phyloP scores from a whole-genome alignment of 2,329 filamentous ascomycete species.

The Fusarium lyarnte region DNA sequence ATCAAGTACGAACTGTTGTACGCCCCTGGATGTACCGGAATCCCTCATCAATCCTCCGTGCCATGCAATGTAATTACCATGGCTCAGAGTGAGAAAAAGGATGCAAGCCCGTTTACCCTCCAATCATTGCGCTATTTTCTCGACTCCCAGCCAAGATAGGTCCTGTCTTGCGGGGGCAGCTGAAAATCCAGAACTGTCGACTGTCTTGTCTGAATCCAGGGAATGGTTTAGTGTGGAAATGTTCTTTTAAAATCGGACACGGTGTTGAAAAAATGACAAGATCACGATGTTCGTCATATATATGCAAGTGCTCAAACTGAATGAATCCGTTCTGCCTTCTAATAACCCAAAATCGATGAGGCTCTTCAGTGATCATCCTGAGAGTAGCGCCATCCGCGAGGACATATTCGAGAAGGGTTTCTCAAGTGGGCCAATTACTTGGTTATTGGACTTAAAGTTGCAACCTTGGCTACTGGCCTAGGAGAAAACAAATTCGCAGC shows the following conservation, averaged over 20 bases:
- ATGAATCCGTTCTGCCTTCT: background rate
- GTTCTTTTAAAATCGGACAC: background rate
- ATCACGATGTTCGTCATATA: background rate
- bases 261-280: background rate
- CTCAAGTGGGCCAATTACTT: conserved; percentile 19
- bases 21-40: background rate
- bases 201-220: conserved; percentile 16
- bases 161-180: conserved; percentile 16
- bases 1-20: background rate
- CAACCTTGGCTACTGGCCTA: conserved; percentile 5
- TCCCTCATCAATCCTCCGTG: conserved; percentile 8
- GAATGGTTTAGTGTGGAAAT: conserved; percentile 20
- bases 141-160: background rate
- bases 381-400: background rate
- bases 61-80: conserved; percentile 3
- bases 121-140: conserved; percentile 33
- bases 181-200: conserved; percentile 2
- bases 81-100: conserved; percentile 5
- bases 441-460: background rate
- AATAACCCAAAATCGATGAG: background rate
- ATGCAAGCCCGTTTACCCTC: conserved; percentile 36
- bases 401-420: conserved; percentile 28
- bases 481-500: conserved; percentile 12
- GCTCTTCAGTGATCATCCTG: background rate
- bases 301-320: background rate